These are phyloP conservation scores for Geotrichum histeridarum DNA, from an alignment of 1,139 yeast genomes.

Conservation along the genomic window DNA sequence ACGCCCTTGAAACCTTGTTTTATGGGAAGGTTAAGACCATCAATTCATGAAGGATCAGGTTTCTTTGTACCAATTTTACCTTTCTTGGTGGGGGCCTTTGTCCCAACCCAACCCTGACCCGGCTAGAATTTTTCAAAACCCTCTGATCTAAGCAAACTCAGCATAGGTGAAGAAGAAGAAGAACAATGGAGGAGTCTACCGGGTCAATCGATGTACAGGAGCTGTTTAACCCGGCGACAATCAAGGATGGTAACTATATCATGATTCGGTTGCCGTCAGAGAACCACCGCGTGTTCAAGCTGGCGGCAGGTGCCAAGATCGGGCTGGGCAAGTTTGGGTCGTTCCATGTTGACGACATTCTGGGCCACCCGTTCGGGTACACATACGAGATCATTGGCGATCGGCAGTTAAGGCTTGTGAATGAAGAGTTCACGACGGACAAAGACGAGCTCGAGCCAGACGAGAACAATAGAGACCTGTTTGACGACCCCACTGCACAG, in stretches of 20 bases:
- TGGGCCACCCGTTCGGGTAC: slow-evolving; percentile 83
- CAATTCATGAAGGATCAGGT: no score
- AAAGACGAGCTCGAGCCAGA: slow-evolving; percentile 34
- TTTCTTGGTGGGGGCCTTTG: no score
- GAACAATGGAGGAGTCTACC: background rate
- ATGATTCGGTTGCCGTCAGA: slow-evolving; percentile 76
- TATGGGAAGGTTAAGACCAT: no score
- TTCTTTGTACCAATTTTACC: no score
- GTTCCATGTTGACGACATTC: slow-evolving; percentile 64
- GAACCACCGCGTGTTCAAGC: slow-evolving; percentile 63
- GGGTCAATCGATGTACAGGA: slow-evolving; percentile 3
- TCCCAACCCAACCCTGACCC: slow-evolving; percentile 5
- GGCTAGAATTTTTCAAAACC: background rate
- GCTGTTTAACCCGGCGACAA: slow-evolving; percentile 25
- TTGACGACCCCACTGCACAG: slow-evolving; percentile 76
- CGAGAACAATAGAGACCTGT: slow-evolving; percentile 61
- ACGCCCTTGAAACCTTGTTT: no score
- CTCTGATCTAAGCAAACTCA: background rate
- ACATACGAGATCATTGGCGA: slow-evolving; percentile 72
- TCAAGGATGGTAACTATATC: slow-evolving; percentile 51
- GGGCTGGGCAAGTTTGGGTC: slow-evolving; percentile 88
- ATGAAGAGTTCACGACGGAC: slow-evolving; percentile 28
- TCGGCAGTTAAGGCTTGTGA: slow-evolving; percentile 26
- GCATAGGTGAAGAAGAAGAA: background rate
- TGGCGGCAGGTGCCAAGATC: slow-evolving; percentile 55